Conservation (phyloP, 2,329 filamentous ascomycete genomes). For the Chaetomiaceae sp. region DNA sequence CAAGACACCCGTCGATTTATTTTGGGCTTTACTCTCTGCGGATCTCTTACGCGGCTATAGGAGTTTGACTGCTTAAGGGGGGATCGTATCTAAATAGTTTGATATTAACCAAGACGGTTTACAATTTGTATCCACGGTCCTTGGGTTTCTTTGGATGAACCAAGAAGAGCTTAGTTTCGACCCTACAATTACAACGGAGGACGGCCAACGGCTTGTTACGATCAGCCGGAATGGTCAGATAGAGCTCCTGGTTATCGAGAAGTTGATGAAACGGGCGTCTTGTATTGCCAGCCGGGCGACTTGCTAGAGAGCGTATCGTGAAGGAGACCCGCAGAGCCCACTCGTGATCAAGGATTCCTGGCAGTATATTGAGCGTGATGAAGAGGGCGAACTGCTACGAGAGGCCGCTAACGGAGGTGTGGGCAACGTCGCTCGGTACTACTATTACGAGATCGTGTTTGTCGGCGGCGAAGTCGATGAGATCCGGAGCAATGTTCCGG, state of each 20-base stretch:
- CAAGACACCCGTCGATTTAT: neutral
- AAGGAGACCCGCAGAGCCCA: neutral
- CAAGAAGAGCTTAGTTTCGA: too few species aligned
- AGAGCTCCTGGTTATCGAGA: too few species aligned
- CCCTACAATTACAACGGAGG: too few species aligned
- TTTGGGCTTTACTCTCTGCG: neutral
- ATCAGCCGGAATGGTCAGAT: too few species aligned
- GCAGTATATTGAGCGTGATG: slow-evolving; percentile 34
- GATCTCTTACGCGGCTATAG: neutral
- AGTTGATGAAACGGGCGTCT: too few species aligned
- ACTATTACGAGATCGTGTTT: neutral
- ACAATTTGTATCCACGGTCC: too few species aligned
- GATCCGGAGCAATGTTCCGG: neutral
- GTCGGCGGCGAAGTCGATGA: neutral
- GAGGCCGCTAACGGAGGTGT: slow-evolving; percentile 32
- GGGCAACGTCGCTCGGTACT: neutral
- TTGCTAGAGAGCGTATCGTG: neutral
- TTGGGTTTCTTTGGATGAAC: too few species aligned
- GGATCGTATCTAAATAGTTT: too few species aligned
- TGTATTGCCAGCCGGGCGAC: neutral
- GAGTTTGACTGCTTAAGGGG: too few species aligned
- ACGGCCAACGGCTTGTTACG: too few species aligned
- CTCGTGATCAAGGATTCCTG: slow-evolving; percentile 38
- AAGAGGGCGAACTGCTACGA: slow-evolving; percentile 34
- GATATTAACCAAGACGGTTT: too few species aligned